These are phyloP conservation scores for Leccinum sublutescens DNA, from an alignment of 768 basidiomycete species.

Conservation along the genomic window DNA sequence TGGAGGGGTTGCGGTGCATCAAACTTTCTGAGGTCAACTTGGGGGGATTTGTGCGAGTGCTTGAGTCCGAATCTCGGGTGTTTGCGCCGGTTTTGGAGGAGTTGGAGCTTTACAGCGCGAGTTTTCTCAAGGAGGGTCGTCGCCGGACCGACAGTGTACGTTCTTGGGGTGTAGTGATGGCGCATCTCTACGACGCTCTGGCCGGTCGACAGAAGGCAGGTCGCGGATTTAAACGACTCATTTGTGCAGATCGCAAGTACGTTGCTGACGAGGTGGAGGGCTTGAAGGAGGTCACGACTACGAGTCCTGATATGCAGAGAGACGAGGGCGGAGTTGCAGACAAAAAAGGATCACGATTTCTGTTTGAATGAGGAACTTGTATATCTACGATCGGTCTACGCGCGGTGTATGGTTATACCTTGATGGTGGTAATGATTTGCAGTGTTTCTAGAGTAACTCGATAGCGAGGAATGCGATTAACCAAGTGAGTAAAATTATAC, in stretches of 20 bases:
- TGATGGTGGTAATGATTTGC: background rate
- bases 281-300: slow-evolving; percentile 4
- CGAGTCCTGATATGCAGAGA: background rate
- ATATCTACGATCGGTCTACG: background rate
- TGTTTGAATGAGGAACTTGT: background rate
- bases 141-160: background rate
- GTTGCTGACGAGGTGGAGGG: slow-evolving; percentile 3
- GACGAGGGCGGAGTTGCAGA: background rate
- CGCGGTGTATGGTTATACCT: background rate
- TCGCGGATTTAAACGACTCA: slow-evolving; percentile 12
- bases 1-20: slow-evolving; percentile 14
- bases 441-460: background rate
- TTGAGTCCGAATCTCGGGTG: slow-evolving; percentile 1
- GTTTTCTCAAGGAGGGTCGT: slow-evolving; percentile 12
- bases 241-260: slow-evolving; percentile 11
- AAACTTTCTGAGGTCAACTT: slow-evolving; percentile 6
- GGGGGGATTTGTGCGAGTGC: slow-evolving; percentile 8
- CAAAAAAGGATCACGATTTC: background rate
- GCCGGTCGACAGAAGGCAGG: slow-evolving; percentile 11
- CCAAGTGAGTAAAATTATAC: slow-evolving; percentile 25
- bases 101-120: slow-evolving; percentile 7
- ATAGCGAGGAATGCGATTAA: slow-evolving; percentile 28
- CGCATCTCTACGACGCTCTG: slow-evolving; percentile 21
- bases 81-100: slow-evolving; percentile 19
- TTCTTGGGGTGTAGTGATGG: background rate